phyloP scores from a whole-genome alignment of 108 stramenopile genomes.

The Fragilariopsis cylindrus region DNA sequence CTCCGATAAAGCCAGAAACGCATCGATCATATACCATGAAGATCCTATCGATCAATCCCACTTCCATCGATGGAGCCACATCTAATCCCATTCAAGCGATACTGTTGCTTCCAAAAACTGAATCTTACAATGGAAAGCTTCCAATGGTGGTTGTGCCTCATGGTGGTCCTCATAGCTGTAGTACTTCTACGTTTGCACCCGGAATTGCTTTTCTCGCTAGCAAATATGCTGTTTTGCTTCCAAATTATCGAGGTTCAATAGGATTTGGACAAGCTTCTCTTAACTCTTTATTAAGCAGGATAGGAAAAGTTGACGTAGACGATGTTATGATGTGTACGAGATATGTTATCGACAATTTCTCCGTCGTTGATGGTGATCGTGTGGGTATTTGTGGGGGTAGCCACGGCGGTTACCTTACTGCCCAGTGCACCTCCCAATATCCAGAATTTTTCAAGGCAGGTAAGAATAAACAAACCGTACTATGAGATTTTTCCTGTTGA shows the following conservation, averaged over 20 bases:
- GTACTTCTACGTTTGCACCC: slow-evolving; percentile 59
- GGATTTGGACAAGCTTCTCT: slow-evolving; percentile 79
- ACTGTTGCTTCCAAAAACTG: slow-evolving; percentile 50
- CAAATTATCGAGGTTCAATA: slow-evolving; percentile 85
- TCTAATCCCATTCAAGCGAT: slow-evolving; percentile 53
- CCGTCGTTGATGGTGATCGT: slow-evolving; percentile 44
- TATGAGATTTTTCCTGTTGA: neutral
- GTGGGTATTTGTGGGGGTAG: slow-evolving; percentile 87
- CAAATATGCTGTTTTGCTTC: slow-evolving; percentile 75
- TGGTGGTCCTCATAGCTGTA: slow-evolving; percentile 73
- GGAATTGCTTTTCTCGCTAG: slow-evolving; percentile 66
- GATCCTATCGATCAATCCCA: slow-evolving; percentile 39
- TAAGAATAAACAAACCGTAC: neutral
- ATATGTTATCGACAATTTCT: slow-evolving; percentile 34
- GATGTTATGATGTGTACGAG: slow-evolving; percentile 70
- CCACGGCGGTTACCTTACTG: slow-evolving; percentile 93
- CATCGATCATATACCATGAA: slow-evolving; percentile 31
- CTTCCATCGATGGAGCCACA: slow-evolving; percentile 38
- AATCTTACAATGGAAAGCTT: slow-evolving; percentile 34
- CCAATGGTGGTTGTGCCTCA: slow-evolving; percentile 80
- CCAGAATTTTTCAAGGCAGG: slow-evolving; percentile 84
- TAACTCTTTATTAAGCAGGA: slow-evolving; percentile 61
- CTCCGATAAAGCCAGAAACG: slow-evolving; percentile 12
- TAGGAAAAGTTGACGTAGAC: slow-evolving; percentile 71
- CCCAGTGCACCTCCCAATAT: slow-evolving; percentile 78